Conservation (phyloP, 495 filamentous ascomycete genomes). For the Penicillium psychrofluorescens region DNA sequence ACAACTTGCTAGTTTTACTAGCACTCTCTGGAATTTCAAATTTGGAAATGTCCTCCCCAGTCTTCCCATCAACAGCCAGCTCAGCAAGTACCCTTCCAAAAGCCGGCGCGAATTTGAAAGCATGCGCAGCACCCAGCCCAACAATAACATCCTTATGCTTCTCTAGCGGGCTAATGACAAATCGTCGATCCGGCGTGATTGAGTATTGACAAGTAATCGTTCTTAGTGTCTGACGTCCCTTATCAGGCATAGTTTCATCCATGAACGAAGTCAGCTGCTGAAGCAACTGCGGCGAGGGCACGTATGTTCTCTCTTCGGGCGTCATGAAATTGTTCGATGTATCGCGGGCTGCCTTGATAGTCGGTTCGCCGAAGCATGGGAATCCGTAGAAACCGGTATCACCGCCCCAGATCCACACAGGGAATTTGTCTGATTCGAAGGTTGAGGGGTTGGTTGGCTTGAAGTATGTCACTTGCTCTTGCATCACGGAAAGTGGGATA, state of each 20-base stretch:
- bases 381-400: constrained; percentile 19
- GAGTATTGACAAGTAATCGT: constrained; percentile 23
- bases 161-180: constrained; percentile 20
- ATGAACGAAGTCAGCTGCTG: constrained; percentile 14
- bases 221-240: constrained; percentile 16
- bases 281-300: constrained; percentile 15
- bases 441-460: constrained; percentile 12
- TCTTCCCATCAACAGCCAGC: constrained; percentile 21
- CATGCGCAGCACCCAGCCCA: constrained; percentile 22
- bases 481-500: constrained; percentile 22
- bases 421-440: constrained; percentile 13
- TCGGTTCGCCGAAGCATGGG: constrained; percentile 20
- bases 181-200: constrained; percentile 21
- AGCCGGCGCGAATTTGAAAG: constrained; percentile 24
- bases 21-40: constrained; percentile 9
- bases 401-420: constrained; percentile 22
- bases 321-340: constrained; percentile 21
- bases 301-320: constrained; percentile 20
- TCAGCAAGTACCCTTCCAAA: constrained; percentile 23
- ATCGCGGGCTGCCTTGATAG: constrained; percentile 24
- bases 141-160: constrained; percentile 18
- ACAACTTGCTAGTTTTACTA: constrained; percentile 6
- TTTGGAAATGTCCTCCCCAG: constrained; percentile 21
- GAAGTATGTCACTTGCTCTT: constrained; percentile 26
- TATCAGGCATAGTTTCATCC: constrained; percentile 14